Evolutionary conservation across 495 filamentous ascomycete species (phyloP), one percentile per base, ranked within the genome.

Genomic region (Talaromyces stipitatus): DNA sequence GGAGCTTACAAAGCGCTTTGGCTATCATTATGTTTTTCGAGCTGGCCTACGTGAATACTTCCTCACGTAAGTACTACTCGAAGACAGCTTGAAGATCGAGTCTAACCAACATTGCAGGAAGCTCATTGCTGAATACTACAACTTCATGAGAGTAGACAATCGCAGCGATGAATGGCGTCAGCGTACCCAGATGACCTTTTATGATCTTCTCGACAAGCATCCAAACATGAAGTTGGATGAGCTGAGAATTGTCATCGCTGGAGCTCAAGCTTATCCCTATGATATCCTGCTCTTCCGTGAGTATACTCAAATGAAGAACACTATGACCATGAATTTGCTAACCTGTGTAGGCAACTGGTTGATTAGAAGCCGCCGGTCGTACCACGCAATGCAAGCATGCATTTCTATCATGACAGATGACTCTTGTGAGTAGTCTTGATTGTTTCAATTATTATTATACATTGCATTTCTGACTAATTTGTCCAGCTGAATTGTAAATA

Each of bases 1-100:
- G 38, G 56, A 16, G 50, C 47, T n/a, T 23, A 56, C 50, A 7
- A 50, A 52, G 27, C 45, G 59, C 20, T 67, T 60, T 45, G 65
- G 62, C 10, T 67, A 67, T 26, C 65, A 67, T 36, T 58, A 58
- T 33, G 56, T 67, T 22, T 63, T 67, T 59, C 59, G 62, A 41
- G 55, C 53, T 54, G 62, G 64, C 22, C 60, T 67, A 27, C 58
- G 55, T 9, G 36, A 64, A 46, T 67, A 67, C 23, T 62, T 61
- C 58, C 33, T 57, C 52, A 62, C 48, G 63, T 61, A 50, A 55
- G 63, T 60, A 23, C 22, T 2, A n/a, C 32, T 10, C 36, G 29
- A 46, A 28, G 22, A 24, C 1, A 26, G 24, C 38, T 45, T 8
- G 10, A 18, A 45, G 4, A 22, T 22, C 16, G n/a, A 45, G 33